phyloP scores from a whole-genome alignment of 1,284 basidiomycete species.

The Papiliotrema laurentii region DNA sequence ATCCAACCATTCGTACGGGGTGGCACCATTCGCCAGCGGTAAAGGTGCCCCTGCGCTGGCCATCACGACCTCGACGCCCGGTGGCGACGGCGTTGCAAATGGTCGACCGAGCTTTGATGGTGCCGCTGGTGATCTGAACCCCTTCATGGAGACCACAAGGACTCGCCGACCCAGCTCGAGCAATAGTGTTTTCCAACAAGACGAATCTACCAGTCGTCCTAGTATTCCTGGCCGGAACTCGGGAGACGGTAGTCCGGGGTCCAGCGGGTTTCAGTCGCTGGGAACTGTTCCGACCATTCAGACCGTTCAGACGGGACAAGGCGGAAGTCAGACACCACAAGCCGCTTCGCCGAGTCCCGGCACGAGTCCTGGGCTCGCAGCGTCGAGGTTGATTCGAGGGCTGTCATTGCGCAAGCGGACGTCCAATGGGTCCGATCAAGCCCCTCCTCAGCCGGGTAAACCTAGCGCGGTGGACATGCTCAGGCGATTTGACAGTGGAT shows the following conservation, averaged over 20 bases:
- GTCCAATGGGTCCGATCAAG: not conserved
- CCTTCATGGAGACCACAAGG: constrained; percentile 3
- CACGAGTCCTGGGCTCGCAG: constrained; percentile 1
- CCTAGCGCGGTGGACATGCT: constrained; percentile 28
- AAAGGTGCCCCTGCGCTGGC: constrained; percentile 33
- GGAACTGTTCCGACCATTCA: not conserved
- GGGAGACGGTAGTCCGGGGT: not conserved
- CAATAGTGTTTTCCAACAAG: not conserved
- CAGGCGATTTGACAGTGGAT: constrained; percentile 20
- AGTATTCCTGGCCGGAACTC: not conserved
- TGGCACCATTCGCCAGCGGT: constrained; percentile 14
- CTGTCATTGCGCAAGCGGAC: constrained; percentile 1
- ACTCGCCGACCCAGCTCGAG: not conserved
- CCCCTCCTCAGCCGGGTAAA: not conserved
- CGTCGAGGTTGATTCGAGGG: constrained; percentile 3
- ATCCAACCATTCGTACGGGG: constrained; percentile 21
- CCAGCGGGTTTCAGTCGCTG: constrained; percentile 2
- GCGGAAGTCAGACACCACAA: not conserved
- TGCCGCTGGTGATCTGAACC: constrained; percentile 1
- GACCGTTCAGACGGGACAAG: not conserved
- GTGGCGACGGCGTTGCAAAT: not conserved
- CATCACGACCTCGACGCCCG: constrained; percentile 20
- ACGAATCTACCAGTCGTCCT: too few species aligned
- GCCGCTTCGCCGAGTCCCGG: constrained; percentile 3
- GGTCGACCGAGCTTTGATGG: not conserved